Evolutionary conservation across 1,284 basidiomycete species (phyloP), one percentile per base, ranked within the genome.

Genomic region (Ganoderma sp.): DNA sequence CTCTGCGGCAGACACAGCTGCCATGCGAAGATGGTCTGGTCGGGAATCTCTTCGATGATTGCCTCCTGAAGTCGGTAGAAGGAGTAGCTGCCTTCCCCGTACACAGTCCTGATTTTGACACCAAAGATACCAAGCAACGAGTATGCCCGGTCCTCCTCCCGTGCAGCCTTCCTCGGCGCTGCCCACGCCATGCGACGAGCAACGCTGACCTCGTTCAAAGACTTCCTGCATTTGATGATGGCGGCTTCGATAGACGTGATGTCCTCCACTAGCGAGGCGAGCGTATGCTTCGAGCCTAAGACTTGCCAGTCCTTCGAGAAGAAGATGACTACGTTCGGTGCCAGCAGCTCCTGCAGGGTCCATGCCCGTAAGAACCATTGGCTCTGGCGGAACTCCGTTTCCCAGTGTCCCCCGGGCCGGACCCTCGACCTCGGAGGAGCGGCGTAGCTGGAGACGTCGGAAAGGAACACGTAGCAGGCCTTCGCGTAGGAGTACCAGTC

Each of bases 1-100:
- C 10, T 12, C 48, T 25, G 48, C 12, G 48, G 22, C 10, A 4
- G 22, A 22, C 48, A 14, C 25, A 50, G 12, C 12, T 50, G 22
- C 60, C 60, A 61, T 25, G 60, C 60, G 19, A 61, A 61, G 60
- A 61, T 45, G 22, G 60, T 28, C n/a, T 61, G 60, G 42, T 61
- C 60, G 2, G 37, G n/a, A 5, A 43, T 41, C 14, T 39, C 39
- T 4, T 39, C 41, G n/a, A 60, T 60, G 58, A 61, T 61, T 22
- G 41, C 60, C 41, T 61, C 42, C 60, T 58, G 56, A 7, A 58
- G 56, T 28, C 56, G 34, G 37, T 34, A 34, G 56, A 58, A 58
- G 2, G 56, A 17, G n/a, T 58, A 58, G 15, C 56, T 28, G 19
- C 60, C 60, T 28, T 61, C 60, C 4, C 60, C 56, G 12, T 61